phyloP scores from a whole-genome alignment of 177 flowering plant species.

The Tripterygium wilfordii region DNA sequence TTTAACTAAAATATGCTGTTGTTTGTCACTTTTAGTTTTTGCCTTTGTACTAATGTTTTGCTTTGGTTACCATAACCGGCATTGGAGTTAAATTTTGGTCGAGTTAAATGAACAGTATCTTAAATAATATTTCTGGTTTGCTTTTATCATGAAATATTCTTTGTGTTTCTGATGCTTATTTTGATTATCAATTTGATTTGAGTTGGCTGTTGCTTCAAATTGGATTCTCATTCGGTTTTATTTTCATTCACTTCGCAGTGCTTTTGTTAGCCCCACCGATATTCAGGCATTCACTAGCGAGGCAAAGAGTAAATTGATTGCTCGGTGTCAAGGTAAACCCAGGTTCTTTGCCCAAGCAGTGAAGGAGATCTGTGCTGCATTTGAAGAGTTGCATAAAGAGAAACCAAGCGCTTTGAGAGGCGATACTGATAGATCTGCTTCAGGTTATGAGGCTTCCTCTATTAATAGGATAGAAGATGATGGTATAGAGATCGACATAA shows the following conservation, averaged over 20 bases:
- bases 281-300: constrained; percentile 81
- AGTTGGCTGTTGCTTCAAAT: not conserved
- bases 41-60: too few relatives aligned
- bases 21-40: too few relatives aligned
- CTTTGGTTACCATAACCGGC: too few relatives aligned
- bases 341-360: constrained; percentile 79
- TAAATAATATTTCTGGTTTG: too few relatives aligned
- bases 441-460: constrained; percentile 19
- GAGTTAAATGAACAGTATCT: too few relatives aligned
- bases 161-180: too few relatives aligned
- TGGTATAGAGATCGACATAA: constrained; percentile 20
- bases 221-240: constrained; percentile 5
- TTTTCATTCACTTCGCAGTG: constrained; percentile 38
- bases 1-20: too few relatives aligned
- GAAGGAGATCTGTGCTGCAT: constrained; percentile 78
- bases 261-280: constrained; percentile 89
- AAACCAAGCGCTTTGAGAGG: constrained; percentile 24
- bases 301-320: constrained; percentile 52
- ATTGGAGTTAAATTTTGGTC: too few relatives aligned
- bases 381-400: constrained; percentile 51
- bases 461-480: constrained; percentile 24
- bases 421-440: constrained; percentile 23
- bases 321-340: constrained; percentile 72
- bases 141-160: too few relatives aligned
- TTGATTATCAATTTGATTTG: not conserved